Evolutionary conservation across 1,284 basidiomycete genomes (phyloP), one percentile per base, ranked within the genome.

Genomic region (Moesziomyces sp.): DNA sequence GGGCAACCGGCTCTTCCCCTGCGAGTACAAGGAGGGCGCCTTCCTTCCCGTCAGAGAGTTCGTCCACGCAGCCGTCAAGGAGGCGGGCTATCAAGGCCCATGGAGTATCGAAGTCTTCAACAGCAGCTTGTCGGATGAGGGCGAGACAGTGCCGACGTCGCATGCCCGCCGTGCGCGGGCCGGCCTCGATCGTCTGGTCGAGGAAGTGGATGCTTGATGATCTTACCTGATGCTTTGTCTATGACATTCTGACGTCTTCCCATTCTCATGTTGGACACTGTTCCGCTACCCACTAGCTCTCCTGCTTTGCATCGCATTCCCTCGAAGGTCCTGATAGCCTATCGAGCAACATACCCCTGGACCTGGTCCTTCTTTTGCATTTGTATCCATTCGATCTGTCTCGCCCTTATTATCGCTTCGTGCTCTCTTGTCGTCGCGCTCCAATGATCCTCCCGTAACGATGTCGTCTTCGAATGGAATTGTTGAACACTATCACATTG

Each of bases 31-130:
- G 2, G 64, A 50, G 28, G 84, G 85, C 9, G 85, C 80, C 1
- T 85, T 85, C 70, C 55, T 85, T 26, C 85, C 85, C 10, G 77
- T 84, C 19, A 50, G 53, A 5, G 75, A 81, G 18, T 84, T 85
- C 58, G 78, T 84, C 3, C 64, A 72, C 11, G 77, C 83, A 1
- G 80, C 85, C 21, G 56, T 83, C 11, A 47, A 26, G 28, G 35
- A 62, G 45, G 82, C 82, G 1, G 83, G 85, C 6, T 85, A 85
- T 58, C 48, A 40, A 6, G 85, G 85, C 2, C 71, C 82, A 3
- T 84, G 85, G 80, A 82, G 79, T 28, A 57, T 85, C 45, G 85
- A 85, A 54, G 83, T 85, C 7, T 85, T 85, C 59, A 84, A 85
- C 64, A 80, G 80, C 47, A 79, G 69, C 40, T 57, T 85, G 6